Conservation (phyloP, 2,329 filamentous ascomycete genomes). For the Fusarium sp. region DNA sequence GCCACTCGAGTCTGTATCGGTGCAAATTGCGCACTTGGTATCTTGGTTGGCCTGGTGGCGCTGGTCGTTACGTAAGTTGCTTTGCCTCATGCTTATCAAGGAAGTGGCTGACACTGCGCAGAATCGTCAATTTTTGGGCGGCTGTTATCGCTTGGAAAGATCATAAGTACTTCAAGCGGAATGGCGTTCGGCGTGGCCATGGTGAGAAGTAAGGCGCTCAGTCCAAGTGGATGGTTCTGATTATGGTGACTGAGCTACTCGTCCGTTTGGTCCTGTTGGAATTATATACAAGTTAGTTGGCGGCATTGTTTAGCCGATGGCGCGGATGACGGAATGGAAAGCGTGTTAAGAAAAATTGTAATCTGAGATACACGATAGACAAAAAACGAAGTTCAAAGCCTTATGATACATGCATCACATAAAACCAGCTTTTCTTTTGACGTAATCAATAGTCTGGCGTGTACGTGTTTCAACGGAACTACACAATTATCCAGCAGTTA, state of each 20-base stretch:
- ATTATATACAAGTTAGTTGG: too few relatives aligned
- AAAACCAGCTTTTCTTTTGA: too few relatives aligned
- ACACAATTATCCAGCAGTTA: too few relatives aligned
- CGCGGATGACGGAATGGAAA: too few relatives aligned
- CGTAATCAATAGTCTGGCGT: rapidly evolving
- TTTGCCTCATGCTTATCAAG: rapidly evolving
- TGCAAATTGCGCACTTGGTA: slow-evolving; percentile 18
- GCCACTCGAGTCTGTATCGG: slow-evolving; percentile 22
- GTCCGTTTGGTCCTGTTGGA: background rate
- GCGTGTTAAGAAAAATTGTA: too few relatives aligned
- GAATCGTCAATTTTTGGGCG: slow-evolving; percentile 6
- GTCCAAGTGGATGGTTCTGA: rapidly evolving
- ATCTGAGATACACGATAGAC: too few relatives aligned
- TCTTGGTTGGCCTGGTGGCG: slow-evolving; percentile 14
- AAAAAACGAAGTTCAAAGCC: too few relatives aligned
- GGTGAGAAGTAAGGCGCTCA: background rate
- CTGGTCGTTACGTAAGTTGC: slow-evolving; percentile 12
- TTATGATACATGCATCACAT: rapidly evolving
- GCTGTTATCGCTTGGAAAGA: slow-evolving; percentile 19
- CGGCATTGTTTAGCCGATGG: too few relatives aligned
- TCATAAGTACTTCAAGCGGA: background rate
- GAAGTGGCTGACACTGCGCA: background rate
- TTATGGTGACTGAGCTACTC: rapidly evolving
- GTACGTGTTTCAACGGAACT: too few relatives aligned
- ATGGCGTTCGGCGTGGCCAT: background rate